phyloP scores from a whole-genome alignment of 306 rosid genomes.

The Malus sieversii region DNA sequence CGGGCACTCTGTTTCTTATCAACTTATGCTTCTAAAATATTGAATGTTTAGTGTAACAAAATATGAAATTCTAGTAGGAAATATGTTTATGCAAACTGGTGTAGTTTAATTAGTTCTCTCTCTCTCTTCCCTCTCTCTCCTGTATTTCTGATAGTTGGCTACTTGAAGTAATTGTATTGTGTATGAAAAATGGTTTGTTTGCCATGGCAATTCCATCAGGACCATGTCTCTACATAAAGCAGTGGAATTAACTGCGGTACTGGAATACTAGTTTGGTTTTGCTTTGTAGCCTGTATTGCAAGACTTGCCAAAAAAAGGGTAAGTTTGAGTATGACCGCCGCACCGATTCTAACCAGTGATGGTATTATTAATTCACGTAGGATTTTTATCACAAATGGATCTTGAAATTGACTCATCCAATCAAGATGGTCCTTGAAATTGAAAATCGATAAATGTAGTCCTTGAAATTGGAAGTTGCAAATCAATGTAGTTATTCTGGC shows the following conservation, averaged over 20 bases:
- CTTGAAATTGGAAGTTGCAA: too few species aligned
- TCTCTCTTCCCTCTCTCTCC: not conserved
- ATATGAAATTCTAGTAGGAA: constrained; percentile 26
- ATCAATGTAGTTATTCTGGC: too few species aligned
- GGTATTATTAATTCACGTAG: not conserved
- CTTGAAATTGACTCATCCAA: too few species aligned
- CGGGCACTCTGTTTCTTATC: constrained; percentile 8
- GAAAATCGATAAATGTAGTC: too few species aligned
- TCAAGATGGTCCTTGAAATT: too few species aligned
- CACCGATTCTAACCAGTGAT: not conserved
- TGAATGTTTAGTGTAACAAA: constrained; percentile 33
- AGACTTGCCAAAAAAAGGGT: not conserved
- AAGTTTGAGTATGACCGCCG: not conserved
- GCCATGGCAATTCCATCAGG: constrained; percentile 9
- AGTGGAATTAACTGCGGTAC: not conserved
- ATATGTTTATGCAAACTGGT: constrained; percentile 21
- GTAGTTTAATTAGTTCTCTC: constrained; percentile 21
- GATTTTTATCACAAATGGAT: too few species aligned
- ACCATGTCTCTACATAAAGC: not conserved
- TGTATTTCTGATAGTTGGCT: constrained; percentile 26
- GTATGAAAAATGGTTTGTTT: constrained; percentile 44
- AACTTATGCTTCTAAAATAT: constrained; percentile 25
- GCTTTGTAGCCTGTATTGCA: not conserved
- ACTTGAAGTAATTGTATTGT: constrained; percentile 24
- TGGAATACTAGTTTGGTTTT: constrained; percentile 13